phyloP scores from a whole-genome alignment of 192 early-diverging fungal species.

The Funneliformis geosporum region DNA sequence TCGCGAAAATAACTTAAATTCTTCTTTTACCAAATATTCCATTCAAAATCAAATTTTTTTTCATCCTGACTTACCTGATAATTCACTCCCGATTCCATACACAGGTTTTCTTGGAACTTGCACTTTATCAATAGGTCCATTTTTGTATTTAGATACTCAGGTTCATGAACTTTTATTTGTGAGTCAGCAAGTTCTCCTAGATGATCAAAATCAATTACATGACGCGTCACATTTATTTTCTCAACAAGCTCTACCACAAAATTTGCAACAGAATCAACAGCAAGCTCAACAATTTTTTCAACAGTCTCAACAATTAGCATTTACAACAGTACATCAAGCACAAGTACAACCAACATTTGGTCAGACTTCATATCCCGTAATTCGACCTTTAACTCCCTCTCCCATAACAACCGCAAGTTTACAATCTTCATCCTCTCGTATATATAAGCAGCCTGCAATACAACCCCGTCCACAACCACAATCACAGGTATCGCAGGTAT shows the following conservation, averaged over 20 bases:
- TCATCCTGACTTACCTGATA: constrained; percentile 27
- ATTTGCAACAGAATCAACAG: background rate
- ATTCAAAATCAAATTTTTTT: constrained; percentile 19
- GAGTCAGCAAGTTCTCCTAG: background rate
- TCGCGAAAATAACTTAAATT: constrained; percentile 40
- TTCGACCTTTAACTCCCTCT: background rate
- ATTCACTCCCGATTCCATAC: constrained; percentile 18
- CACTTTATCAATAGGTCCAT: constrained; percentile 24
- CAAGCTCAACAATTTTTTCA: background rate
- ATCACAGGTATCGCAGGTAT: background rate
- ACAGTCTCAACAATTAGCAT: background rate
- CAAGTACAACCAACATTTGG: background rate
- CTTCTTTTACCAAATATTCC: constrained; percentile 41
- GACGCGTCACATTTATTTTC: background rate
- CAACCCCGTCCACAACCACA: background rate
- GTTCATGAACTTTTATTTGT: constrained; percentile 24
- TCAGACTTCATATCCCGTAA: background rate
- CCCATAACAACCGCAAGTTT: background rate
- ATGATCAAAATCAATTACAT: background rate
- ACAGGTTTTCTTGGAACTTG: constrained; percentile 20
- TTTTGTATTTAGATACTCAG: constrained; percentile 25
- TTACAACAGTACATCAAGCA: background rate
- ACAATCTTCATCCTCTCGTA: background rate
- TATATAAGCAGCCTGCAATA: constrained; percentile 8
- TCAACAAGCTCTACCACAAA: constrained; percentile 3